These are phyloP conservation scores for Anisodus acutangulus DNA, from an alignment of 257 asterid genomes.

Conservation along the genomic window DNA sequence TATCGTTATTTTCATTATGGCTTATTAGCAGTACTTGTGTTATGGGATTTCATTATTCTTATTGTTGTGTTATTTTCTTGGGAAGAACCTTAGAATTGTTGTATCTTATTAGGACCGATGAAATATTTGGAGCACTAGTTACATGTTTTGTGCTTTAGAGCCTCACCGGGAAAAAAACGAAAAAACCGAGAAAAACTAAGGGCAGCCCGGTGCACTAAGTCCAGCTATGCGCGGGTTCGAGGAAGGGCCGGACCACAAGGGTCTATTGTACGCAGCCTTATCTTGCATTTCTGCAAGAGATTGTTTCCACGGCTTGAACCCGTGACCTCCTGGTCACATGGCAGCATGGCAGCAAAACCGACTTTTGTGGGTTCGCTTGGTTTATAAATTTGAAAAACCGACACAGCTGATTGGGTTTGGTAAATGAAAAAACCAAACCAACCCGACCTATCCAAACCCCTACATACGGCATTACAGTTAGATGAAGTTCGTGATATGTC, in stretches of 20 bases:
- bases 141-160: not conserved
- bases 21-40: too few relatives aligned
- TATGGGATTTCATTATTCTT: not conserved
- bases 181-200: too few relatives aligned
- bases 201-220: too few relatives aligned
- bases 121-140: not conserved
- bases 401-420: not conserved
- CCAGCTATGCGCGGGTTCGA: too few relatives aligned
- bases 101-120: not conserved
- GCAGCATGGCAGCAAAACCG: not conserved
- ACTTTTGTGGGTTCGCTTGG: not conserved
- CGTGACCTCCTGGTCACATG: too few relatives aligned
- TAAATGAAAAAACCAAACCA: not conserved
- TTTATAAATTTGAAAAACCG: not conserved
- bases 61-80: not conserved
- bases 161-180: not conserved
- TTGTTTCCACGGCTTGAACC: too few relatives aligned
- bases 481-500: not conserved
- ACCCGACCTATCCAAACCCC: not conserved
- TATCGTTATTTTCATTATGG: too few relatives aligned
- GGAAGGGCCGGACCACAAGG: too few relatives aligned
- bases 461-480: too few relatives aligned
- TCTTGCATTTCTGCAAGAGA: too few relatives aligned
- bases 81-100: not conserved
- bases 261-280: too few relatives aligned